Evolutionary conservation across 352 stramenopile genomes (phyloP).

Genomic region (Saprolegnia diclina): DNA sequence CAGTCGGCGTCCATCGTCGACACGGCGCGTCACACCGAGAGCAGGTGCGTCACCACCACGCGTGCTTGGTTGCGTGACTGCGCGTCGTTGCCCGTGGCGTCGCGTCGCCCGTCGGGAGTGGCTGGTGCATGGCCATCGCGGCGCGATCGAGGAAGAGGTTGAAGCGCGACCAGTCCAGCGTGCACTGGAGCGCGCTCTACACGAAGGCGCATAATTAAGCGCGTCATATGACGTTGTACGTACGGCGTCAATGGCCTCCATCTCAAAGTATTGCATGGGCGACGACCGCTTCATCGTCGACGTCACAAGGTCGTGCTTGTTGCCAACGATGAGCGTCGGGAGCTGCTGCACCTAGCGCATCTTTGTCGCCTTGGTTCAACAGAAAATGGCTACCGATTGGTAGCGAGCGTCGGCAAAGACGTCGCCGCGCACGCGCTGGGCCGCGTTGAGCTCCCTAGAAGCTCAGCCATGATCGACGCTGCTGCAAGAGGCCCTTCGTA

Average conservation of each 20-base stretch:
- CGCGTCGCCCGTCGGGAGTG: neutral
- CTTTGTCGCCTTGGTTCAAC: too few relatives aligned
- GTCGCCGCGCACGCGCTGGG: slow-evolving; percentile 49
- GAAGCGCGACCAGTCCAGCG: slow-evolving; percentile 47
- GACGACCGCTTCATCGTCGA: slow-evolving; percentile 33
- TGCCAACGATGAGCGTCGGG: slow-evolving; percentile 76
- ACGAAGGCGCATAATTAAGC: neutral
- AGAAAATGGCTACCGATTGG: slow-evolving; percentile 29
- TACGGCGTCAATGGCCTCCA: slow-evolving; percentile 56
- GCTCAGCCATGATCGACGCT: neutral
- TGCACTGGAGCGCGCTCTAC: slow-evolving; percentile 53
- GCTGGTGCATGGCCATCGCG: slow-evolving; percentile 32
- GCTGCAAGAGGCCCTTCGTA: slow-evolving; percentile 18
- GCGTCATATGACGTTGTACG: slow-evolving; percentile 4
- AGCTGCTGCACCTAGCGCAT: slow-evolving; percentile 41
- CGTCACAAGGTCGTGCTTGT: slow-evolving; percentile 59
- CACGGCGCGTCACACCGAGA: too few relatives aligned
- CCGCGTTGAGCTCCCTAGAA: slow-evolving; percentile 40
- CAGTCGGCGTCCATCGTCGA: too few relatives aligned
- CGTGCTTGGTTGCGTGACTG: neutral
- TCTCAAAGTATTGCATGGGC: slow-evolving; percentile 39
- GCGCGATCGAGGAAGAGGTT: slow-evolving; percentile 61
- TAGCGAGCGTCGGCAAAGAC: slow-evolving; percentile 37
- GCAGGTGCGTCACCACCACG: neutral
- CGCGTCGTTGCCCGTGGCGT: neutral